These are phyloP conservation scores for Vitis amurensis DNA, from an alignment of 164 flowering plant genomes.

Conservation along the genomic window DNA sequence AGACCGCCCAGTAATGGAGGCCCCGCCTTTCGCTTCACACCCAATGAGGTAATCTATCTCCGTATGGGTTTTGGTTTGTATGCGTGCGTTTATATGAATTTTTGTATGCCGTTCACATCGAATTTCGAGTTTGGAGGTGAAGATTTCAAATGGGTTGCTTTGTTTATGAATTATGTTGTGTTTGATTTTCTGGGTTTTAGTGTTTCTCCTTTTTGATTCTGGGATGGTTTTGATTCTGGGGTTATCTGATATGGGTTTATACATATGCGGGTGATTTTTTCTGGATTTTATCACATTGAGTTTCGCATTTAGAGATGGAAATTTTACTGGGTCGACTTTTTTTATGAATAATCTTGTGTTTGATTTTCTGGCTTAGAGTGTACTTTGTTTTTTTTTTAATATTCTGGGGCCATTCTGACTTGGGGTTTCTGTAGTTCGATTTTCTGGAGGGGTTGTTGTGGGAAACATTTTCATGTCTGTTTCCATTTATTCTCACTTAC, in stretches of 20 bases:
- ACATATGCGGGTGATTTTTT: too few relatives aligned
- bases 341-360: not conserved
- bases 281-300: too few relatives aligned
- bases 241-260: too few relatives aligned
- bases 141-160: not conserved
- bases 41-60: constrained; percentile 41
- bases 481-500: too few relatives aligned
- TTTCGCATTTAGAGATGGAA: too few relatives aligned
- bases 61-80: not conserved
- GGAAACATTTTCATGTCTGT: too few relatives aligned
- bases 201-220: too few relatives aligned
- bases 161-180: not conserved
- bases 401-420: too few relatives aligned
- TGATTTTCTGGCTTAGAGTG: not conserved
- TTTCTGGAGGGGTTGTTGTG: too few relatives aligned
- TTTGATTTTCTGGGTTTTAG: not conserved
- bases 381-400: not conserved
- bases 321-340: not conserved
- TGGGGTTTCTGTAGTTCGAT: too few relatives aligned
- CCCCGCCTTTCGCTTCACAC: constrained; percentile 67
- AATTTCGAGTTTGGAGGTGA: not conserved
- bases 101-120: not conserved
- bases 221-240: too few relatives aligned
- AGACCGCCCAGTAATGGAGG: constrained; percentile 73
- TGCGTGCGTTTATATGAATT: not conserved